Evolutionary conservation across 129 eudicot species (phyloP).

Genomic region (Glebionis coronaria): DNA sequence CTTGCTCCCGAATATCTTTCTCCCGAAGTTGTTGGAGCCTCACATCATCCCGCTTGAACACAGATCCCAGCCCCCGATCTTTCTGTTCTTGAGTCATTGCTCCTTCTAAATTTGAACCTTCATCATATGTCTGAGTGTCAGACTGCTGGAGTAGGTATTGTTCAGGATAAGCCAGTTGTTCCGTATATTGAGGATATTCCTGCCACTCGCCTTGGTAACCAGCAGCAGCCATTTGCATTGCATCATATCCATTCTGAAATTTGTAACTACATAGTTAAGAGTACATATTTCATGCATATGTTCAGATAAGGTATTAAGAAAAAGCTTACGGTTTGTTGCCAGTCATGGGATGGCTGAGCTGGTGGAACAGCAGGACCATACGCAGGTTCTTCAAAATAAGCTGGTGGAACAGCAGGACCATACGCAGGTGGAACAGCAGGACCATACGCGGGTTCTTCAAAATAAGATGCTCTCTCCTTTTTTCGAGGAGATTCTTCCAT

Average conservation of each 20-base stretch:
- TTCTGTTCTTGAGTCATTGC: constrained; percentile 99
- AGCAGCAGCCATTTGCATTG: constrained; percentile 61
- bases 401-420: constrained; percentile 90
- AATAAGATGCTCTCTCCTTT: constrained; percentile 58
- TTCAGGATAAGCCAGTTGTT: constrained; percentile 74
- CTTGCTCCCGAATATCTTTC: constrained; percentile 96
- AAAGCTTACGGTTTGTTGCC: constrained; percentile 65
- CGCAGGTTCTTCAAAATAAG: constrained; percentile 67
- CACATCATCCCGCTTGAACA: constrained; percentile 90
- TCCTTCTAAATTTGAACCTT: constrained; percentile 37
- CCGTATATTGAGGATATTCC: constrained; percentile 84
- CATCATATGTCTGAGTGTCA: constrained; percentile 52
- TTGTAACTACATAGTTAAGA: background rate
- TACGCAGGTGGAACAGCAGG: constrained; percentile 91
- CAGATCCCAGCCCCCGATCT: constrained; percentile 98
- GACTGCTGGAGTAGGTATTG: constrained; percentile 63
- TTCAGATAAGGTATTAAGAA: background rate
- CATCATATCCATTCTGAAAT: constrained; percentile 77
- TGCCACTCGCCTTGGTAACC: constrained; percentile 93
- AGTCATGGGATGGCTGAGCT: constrained; percentile 68
- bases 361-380: constrained; percentile 96
- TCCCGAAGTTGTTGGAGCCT: constrained; percentile 92
- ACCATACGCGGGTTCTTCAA: constrained; percentile 76
- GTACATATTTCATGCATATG: background rate
- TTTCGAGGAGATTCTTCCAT: constrained; percentile 97